Evolutionary conservation across 192 early-diverging fungal genomes (phyloP), one percentile per base, ranked within the genome.

Genomic region (Chytriomyces hyalinus): DNA sequence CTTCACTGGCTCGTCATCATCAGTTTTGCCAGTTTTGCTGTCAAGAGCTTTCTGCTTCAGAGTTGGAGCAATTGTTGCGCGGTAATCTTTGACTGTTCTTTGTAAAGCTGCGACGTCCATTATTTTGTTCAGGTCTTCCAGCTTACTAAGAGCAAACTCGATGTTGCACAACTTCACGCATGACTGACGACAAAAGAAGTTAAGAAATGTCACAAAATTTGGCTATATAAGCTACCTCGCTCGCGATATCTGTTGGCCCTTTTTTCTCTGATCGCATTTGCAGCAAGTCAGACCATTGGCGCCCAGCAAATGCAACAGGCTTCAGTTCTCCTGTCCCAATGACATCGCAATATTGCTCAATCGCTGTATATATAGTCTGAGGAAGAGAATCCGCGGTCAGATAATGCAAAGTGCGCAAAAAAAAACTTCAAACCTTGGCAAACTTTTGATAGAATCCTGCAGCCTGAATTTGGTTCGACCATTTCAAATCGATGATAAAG

Each of bases 141-240:
- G 81, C 61, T 89, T 88, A 43, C 57, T 70, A 75, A 85, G 78
- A 10, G 87, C 87, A 67, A 82, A 87, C 51, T 86, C 82, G 51
- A 89, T 84, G 73, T 89, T 89, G 72, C 87, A 86, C 26, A 89
- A 80, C 75, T 89, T 89, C 8, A 86, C 87, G 77, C 87, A 89
- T 5, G 84, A 88, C 83, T 88, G 60, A 36, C 11, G 49, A 61
- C 48, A 70, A 84, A 45, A n/a, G 26, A 36, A 73, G 0, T 22
- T 78, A 50, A 80, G n/a, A 22, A 13, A 26, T 50, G 45, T 24
- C n/a, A 28, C 22, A 81, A 10, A 5, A 62, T 7, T 43, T 47
- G 20, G 17, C 1, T 0, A 36, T 0, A 36, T 36, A 36, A 71
- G 20, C 6, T 86, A 86, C 83, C 75, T 87, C 86, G 57, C 76